Evolutionary conservation across 805 yeast genomes (phyloP), one percentile per base, ranked within the genome.

Genomic region (Sugiyamaella americana): DNA sequence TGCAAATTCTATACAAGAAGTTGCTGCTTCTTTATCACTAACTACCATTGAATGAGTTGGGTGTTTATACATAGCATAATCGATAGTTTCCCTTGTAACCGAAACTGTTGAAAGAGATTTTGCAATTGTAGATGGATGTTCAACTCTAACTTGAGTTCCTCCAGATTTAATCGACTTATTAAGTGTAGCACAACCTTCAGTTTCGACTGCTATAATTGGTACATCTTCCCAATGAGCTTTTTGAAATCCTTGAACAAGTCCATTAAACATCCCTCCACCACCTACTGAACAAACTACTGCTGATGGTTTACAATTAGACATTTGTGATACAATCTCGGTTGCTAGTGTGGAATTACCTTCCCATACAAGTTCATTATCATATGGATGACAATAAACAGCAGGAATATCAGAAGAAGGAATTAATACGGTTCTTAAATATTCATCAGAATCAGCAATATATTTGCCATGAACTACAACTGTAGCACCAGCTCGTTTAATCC

Each of bases 291-390:
- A 80, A 55, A 88, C 85, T 1, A 91, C 83, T 1, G 96, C 97
- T 49, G 75, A 77, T 48, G 91, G 76, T 55, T 79, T 80, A 48
- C 79, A 37, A 8, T 26, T 8, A 52, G 80, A 75, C 40, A 51
- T 46, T 68, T 91, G 97, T 62, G 88, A 75, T 43, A 86, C 70
- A 24, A 91, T 70, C 66, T 91, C 98, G 74, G 85, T 78, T 1
- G 95, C 95, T 55, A 89, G 78, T 29, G 96, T 86, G 51, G 95
- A 94, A 67, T 91, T 96, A 26, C 98, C 98, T 6, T 95, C 95
- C 72, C 94, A 86, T 53, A 91, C 88, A 49, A 79, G 79, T 2
- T 95, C 96, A 60, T 89, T 93, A 62, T 91, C 89, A 63, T 87
- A 91, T 1, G 98, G 98, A 19, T 96, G 96, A 51, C 75, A 78